A percentile compares a stretch with the other conserved stretches of the same genome.
These are phyloP conservation scores for Mycena amicta DNA, from an alignment of 768 basidiomycete species.

Conservation along the genomic window DNA sequence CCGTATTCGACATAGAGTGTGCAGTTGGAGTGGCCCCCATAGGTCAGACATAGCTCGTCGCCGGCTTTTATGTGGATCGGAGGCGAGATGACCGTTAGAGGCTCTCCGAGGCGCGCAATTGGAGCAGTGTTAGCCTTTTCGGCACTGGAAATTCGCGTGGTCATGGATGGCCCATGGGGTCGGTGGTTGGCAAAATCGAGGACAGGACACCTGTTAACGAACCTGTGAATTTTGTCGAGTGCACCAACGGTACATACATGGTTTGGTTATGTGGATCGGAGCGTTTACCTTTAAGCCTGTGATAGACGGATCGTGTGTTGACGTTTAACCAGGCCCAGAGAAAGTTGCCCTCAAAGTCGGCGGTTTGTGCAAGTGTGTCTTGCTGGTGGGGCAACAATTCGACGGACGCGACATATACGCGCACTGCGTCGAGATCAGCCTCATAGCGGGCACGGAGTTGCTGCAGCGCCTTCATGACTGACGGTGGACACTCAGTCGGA, in stretches of 20 bases:
- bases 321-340: conserved; percentile 95
- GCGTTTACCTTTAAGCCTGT: conserved; percentile 51
- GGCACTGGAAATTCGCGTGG: conserved; percentile 39
- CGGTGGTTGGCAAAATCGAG: conserved; percentile 91
- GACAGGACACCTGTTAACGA: conserved; percentile 60
- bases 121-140: conserved; percentile 41
- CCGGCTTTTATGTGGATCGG: conserved; percentile 40
- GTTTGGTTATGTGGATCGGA: conserved; percentile 78
- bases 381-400: conserved; percentile 28
- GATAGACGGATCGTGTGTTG: conserved; percentile 89
- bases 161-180: conserved; percentile 42
- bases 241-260: conserved; percentile 37
- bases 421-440: conserved; percentile 60
- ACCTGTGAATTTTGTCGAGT: too few species aligned
- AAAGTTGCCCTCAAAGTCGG: conserved; percentile 43
- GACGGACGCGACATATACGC: conserved; percentile 58
- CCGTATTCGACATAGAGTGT: conserved; percentile 90
- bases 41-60: conserved; percentile 75
- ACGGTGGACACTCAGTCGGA: conserved; percentile 46
- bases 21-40: conserved; percentile 78
- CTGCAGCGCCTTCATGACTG: conserved; percentile 42
- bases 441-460: conserved; percentile 51
- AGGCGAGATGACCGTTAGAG: conserved; percentile 56
- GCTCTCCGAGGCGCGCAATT: conserved; percentile 39
- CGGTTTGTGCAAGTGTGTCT: conserved; percentile 6